These are phyloP conservation scores for Nitzschia putrida DNA, from an alignment of 108 stramenopile genomes.

Conservation along the genomic window DNA sequence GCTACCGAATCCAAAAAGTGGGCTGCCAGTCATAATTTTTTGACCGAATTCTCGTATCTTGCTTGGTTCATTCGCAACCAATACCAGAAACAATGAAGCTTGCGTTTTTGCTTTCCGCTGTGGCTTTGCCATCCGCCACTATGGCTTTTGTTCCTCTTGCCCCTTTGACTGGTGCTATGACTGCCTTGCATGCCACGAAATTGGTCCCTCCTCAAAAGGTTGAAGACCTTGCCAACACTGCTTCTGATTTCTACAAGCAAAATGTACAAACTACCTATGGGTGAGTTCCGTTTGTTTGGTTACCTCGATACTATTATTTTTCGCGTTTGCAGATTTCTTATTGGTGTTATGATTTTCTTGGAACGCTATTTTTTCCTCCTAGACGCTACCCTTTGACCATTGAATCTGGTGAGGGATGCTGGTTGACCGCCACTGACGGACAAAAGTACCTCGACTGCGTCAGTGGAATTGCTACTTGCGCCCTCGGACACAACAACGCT, in stretches of 20 bases:
- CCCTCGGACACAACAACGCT: conserved; percentile 90
- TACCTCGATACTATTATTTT: neutral
- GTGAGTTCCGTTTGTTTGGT: conserved; percentile 30
- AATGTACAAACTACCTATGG: conserved; percentile 87
- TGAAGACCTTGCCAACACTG: conserved; percentile 24
- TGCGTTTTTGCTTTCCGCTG: conserved; percentile 12
- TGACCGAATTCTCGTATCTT: neutral
- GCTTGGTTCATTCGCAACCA: neutral
- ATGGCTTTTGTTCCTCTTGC: conserved; percentile 15
- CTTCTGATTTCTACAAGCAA: conserved; percentile 50
- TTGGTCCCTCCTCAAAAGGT: conserved; percentile 27
- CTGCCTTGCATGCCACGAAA: conserved; percentile 21
- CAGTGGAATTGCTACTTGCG: conserved; percentile 95
- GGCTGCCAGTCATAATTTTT: neutral
- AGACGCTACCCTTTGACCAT: conserved; percentile 86
- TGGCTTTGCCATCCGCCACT: conserved; percentile 1
- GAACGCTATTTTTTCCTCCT: conserved; percentile 17
- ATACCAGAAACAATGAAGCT: conserved; percentile 20
- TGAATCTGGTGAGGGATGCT: conserved; percentile 78
- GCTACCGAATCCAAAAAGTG: neutral
- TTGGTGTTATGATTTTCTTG: neutral
- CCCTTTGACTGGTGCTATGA: conserved; percentile 1
- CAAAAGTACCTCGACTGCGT: conserved; percentile 93
- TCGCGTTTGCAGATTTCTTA: neutral
- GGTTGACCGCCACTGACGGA: conserved; percentile 80